Percentiles rank a stretch among this genome's conserved stretches.
phyloP scores from a whole-genome alignment of 306 rosid genomes.

The Notholithocarpus densiflorus region DNA sequence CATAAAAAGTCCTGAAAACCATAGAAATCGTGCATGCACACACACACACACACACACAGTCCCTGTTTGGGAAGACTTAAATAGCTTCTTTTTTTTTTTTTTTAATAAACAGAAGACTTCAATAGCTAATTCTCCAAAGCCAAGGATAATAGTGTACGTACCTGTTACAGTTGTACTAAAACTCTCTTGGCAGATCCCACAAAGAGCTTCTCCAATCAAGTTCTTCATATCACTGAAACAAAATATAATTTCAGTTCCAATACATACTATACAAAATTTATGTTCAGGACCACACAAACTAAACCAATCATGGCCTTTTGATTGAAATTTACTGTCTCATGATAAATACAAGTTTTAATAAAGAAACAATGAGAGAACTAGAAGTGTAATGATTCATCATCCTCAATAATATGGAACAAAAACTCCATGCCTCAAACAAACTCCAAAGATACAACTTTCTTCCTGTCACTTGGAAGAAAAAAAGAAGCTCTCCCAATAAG shows the following conservation, averaged over 20 bases:
- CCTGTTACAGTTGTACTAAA: constrained; percentile 53
- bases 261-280: not conserved
- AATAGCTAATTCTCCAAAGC: too few relatives aligned
- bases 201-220: constrained; percentile 50
- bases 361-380: not conserved
- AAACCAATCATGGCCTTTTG: too few relatives aligned
- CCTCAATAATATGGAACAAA: not conserved
- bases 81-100: too few relatives aligned
- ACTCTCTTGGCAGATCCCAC: constrained; percentile 58
- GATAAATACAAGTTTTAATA: not conserved
- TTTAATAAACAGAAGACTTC: too few relatives aligned
- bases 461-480: not conserved
- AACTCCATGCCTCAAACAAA: not conserved
- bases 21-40: too few relatives aligned
- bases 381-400: not conserved
- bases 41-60: too few relatives aligned
- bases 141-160: constrained; percentile 17
- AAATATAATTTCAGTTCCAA: not conserved
- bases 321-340: not conserved
- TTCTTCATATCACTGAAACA: constrained; percentile 56
- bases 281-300: not conserved
- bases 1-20: too few relatives aligned
- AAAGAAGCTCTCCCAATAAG: not conserved
- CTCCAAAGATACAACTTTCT: not conserved
- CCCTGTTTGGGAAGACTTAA: not conserved